phyloP scores from a whole-genome alignment of 139 green algal genomes.

The Edaphochlamys debaryana region DNA sequence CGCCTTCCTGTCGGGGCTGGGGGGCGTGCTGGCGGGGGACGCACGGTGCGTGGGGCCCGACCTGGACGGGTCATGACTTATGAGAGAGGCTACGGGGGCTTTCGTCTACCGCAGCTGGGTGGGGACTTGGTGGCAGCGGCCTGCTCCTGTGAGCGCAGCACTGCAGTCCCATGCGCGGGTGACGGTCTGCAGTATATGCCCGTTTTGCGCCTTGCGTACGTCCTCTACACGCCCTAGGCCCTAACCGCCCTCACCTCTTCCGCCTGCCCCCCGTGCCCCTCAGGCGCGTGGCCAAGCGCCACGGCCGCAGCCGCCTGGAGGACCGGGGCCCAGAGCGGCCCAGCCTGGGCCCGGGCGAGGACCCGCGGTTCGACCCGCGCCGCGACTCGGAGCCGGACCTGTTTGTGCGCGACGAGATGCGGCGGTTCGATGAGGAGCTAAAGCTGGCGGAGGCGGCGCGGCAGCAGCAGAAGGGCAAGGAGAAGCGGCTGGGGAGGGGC shows the following conservation, averaged over 20 bases:
- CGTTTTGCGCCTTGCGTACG: background rate
- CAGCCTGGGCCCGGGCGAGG: background rate
- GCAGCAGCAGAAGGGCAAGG: background rate
- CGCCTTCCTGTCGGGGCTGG: slow-evolving; percentile 1
- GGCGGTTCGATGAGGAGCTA: slow-evolving; percentile 29
- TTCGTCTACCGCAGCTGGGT: too few relatives aligned
- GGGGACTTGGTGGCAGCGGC: too few relatives aligned
- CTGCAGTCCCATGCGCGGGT: background rate
- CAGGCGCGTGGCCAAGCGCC: background rate
- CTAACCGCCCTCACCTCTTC: too few relatives aligned
- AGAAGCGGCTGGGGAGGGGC: background rate
- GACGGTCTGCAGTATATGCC: background rate
- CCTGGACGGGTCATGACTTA: background rate
- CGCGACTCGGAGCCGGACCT: slow-evolving; percentile 16
- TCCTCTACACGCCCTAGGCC: too few relatives aligned
- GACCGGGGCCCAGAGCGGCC: background rate
- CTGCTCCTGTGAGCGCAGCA: too few relatives aligned
- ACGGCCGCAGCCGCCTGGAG: background rate
- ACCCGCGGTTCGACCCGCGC: background rate
- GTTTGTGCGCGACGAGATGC: background rate
- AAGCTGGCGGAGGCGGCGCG: background rate
- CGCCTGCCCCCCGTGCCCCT: background rate
- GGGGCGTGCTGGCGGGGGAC: slow-evolving; percentile 27
- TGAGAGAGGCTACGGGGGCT: background rate
- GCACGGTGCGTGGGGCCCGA: background rate